These are phyloP conservation scores for Usnea hakonensis DNA, from an alignment of 495 filamentous ascomycete species.

Conservation along the genomic window DNA sequence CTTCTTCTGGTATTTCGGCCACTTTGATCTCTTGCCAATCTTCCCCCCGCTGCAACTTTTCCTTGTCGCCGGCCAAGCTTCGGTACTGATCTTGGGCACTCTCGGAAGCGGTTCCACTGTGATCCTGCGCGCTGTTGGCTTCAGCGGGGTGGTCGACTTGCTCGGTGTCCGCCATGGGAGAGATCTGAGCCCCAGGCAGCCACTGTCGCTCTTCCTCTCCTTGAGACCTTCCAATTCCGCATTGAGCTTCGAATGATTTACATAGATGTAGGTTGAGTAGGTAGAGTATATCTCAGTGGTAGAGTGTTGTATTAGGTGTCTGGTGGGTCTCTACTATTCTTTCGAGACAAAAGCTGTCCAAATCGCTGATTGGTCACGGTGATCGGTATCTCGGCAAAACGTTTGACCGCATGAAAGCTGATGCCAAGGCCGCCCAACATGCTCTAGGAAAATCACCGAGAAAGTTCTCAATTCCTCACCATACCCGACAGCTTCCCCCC, in stretches of 20 bases:
- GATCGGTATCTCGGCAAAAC: background rate
- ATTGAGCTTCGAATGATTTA: slow-evolving; percentile 2
- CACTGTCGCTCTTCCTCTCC: slow-evolving; percentile 11
- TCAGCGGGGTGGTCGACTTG: slow-evolving; percentile 4
- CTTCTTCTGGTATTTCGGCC: slow-evolving; percentile 12
- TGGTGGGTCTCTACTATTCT: background rate
- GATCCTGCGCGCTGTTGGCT: background rate
- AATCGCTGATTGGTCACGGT: slow-evolving; percentile 9
- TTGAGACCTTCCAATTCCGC: background rate
- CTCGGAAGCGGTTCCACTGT: background rate
- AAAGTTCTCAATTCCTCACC: background rate
- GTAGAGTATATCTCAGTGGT: background rate
- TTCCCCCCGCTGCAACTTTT: slow-evolving; percentile 20
- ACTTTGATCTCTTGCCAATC: slow-evolving; percentile 25
- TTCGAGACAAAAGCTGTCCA: background rate
- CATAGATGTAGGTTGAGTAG: background rate
- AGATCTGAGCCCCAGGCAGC: slow-evolving; percentile 15
- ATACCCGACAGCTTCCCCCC: background rate
- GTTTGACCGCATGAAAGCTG: background rate
- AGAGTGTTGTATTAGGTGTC: background rate
- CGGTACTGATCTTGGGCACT: slow-evolving; percentile 11
- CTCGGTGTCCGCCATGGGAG: slow-evolving; percentile 19
- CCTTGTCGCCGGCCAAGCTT: slow-evolving; percentile 21
- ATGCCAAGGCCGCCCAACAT: slow-evolving; percentile 11
- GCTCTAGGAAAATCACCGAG: slow-evolving; percentile 11